Evolutionary conservation across 2,329 filamentous ascomycete genomes (phyloP), one percentile per base, ranked within the genome.

Genomic region (Pyricularia pennisetigena): DNA sequence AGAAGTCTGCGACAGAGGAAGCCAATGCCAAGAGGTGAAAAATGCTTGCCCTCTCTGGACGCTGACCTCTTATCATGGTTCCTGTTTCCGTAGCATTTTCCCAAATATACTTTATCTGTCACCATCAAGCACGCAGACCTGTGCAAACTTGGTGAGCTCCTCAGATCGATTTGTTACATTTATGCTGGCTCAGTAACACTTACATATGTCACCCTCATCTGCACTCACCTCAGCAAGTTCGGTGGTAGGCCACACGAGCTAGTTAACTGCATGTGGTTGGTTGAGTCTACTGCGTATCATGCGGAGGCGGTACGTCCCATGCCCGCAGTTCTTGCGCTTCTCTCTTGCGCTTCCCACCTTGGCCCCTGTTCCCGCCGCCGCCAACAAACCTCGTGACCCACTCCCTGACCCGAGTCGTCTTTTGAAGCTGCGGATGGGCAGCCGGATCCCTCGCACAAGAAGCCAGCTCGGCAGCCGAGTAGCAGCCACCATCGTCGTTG

Each of bases 371-470:
- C 7, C 24, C 54, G 14, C 67, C 67, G 2, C 24, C 32, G 20
- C 82, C 82, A 4, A 96, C 87, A 77, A 94, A 95, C 54, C 82
- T 81, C 69, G 88, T 77, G 9, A 92, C 86, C 93, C 93, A 97
- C 71, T 90, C 86, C 72, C 85, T 86, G 49, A 96, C 92, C 65
- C 82, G 82, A 71, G 80, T 83, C 28, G 90, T 84, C 77, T 91
- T 94, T 30, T 82, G 79, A 8, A 88, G 73, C 73, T 91, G 86
- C 23, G 82, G 82, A 69, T 83, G 77, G 69, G 14, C 68, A 74
- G 10, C 16, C 1, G 14, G 2, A 16, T 41, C 8, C 12, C 64
- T 49, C 35, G 20, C 23, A 28, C 7, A 73, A 75, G 26, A 75
- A 76, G 2, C 79, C 75, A 90, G 76, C 65, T 85, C 82, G 26